Conservation (phyloP, 2,329 filamentous ascomycete species). For the Chrysoporthe puriensis region DNA sequence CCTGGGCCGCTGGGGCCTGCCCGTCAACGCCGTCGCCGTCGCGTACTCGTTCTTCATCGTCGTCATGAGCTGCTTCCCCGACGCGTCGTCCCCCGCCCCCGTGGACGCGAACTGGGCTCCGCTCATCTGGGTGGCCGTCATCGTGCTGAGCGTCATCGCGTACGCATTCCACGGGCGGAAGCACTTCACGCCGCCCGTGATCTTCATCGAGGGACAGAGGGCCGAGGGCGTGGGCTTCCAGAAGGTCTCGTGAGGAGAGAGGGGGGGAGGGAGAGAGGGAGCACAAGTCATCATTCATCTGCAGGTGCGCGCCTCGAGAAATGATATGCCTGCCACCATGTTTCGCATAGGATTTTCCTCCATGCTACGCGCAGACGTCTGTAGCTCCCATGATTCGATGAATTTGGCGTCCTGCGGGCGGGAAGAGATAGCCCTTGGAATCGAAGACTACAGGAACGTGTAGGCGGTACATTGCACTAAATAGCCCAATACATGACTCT, state of each 20-base stretch:
- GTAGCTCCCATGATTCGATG: too few species aligned
- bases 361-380: too few species aligned
- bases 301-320: too few species aligned
- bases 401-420: too few species aligned
- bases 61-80: constrained; percentile 24
- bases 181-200: constrained; percentile 23
- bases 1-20: constrained; percentile 43
- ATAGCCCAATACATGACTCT: too few species aligned
- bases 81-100: constrained; percentile 7
- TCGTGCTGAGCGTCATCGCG: constrained; percentile 20
- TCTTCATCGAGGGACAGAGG: constrained; percentile 23
- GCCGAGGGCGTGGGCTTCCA: constrained; percentile 8
- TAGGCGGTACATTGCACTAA: too few species aligned
- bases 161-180: constrained; percentile 21
- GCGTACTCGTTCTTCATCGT: constrained; percentile 32
- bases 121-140: constrained; percentile 24
- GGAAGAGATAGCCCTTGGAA: too few species aligned
- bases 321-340: too few species aligned
- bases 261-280: not conserved
- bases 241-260: constrained; percentile 8
- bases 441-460: too few species aligned
- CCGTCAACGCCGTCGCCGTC: constrained; percentile 41
- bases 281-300: too few species aligned
- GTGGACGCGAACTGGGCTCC: constrained; percentile 26
- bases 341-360: too few species aligned